Percentiles rank a stretch among this genome's conserved stretches.
phyloP scores from a whole-genome alignment of 129 eudicot species.

The Solidago caesia region DNA sequence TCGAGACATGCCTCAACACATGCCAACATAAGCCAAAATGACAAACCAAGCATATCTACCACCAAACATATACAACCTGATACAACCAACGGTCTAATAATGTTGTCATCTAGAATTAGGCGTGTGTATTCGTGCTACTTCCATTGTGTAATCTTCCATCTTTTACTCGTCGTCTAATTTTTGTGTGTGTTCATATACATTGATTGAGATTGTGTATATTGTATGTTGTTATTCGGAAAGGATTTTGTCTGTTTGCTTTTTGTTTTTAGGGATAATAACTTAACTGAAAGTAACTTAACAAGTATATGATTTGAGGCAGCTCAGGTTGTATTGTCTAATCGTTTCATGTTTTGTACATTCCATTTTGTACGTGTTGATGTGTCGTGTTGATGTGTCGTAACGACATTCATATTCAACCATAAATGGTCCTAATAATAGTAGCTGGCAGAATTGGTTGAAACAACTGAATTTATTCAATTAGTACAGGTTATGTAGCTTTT shows the following conservation, averaged over 20 bases:
- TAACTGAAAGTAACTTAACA: neutral
- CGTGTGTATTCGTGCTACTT: too few species aligned
- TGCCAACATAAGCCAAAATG: too few species aligned
- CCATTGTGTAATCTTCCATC: too few species aligned
- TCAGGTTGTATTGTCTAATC: constrained; percentile 22
- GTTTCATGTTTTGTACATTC: neutral
- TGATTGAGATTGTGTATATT: neutral
- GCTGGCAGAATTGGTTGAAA: constrained; percentile 18
- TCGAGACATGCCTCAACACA: too few species aligned
- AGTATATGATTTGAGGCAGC: neutral
- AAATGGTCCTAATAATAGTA: constrained; percentile 15
- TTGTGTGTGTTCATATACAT: too few species aligned
- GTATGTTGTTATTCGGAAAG: neutral
- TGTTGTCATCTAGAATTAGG: too few species aligned
- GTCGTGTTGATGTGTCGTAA: neutral
- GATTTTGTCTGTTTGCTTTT: constrained; percentile 3
- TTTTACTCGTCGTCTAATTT: too few species aligned
- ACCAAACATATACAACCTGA: too few species aligned
- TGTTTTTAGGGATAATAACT: neutral
- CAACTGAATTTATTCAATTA: constrained; percentile 16
- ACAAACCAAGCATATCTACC: too few species aligned
- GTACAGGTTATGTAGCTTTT: constrained; percentile 24
- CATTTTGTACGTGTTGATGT: neutral
- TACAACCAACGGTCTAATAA: too few species aligned
- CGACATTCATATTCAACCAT: neutral